These are phyloP conservation scores for Rauvolfia tetraphylla DNA, from an alignment of 257 asterid genomes.

Conservation along the genomic window DNA sequence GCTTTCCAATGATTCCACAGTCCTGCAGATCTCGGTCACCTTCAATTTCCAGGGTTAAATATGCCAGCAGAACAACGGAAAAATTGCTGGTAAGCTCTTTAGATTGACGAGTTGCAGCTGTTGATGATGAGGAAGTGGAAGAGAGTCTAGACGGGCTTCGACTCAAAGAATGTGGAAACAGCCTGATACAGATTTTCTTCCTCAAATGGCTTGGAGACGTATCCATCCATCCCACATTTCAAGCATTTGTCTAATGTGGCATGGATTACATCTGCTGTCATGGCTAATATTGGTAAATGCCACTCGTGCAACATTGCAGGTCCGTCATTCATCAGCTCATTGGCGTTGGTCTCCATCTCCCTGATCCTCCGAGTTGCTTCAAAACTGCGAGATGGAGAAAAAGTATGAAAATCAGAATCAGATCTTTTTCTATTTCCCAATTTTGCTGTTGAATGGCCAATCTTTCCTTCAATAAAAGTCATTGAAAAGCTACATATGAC, in stretches of 20 bases:
- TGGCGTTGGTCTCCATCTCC: conserved; percentile 59
- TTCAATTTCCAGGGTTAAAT: background rate
- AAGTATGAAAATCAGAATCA: background rate
- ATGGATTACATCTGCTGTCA: conserved; percentile 92
- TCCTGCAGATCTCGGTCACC: background rate
- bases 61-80: conserved; percentile 37
- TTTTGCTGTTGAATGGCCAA: background rate
- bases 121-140: background rate
- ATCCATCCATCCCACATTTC: conserved; percentile 81
- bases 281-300: conserved; percentile 85
- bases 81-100: conserved; percentile 29
- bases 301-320: conserved; percentile 21
- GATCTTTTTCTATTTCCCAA: background rate
- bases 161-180: conserved; percentile 67
- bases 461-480: background rate
- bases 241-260: conserved; percentile 78
- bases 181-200: conserved; percentile 78
- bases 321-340: conserved; percentile 30
- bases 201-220: conserved; percentile 85
- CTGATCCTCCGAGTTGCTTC: conserved; percentile 79
- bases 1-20: background rate
- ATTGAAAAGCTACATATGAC: background rate
- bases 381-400: conserved; percentile 42
- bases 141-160: conserved; percentile 27
- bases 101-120: background rate